phyloP scores from a whole-genome alignment of 2,329 filamentous ascomycete genomes.

The Pseudocercospora eumusae region DNA sequence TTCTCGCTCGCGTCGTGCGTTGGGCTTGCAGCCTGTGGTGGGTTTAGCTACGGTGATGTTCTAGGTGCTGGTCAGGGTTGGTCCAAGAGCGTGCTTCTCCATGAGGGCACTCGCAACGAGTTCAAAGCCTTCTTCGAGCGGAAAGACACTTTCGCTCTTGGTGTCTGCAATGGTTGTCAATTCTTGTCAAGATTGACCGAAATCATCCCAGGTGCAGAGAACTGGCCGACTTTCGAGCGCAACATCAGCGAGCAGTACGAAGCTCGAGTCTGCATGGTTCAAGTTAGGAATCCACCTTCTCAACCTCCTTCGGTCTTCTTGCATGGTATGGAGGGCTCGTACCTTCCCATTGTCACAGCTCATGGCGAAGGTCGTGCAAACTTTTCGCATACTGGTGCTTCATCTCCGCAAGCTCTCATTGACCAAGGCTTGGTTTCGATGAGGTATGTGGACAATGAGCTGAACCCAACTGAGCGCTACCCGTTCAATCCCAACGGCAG shows the following conservation, averaged over 20 bases:
- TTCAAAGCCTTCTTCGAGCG: slow-evolving; percentile 86
- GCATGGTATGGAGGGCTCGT: slow-evolving; percentile 79
- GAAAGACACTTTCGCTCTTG: slow-evolving; percentile 85
- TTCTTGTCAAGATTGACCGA: slow-evolving; percentile 82
- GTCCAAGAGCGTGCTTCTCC: slow-evolving; percentile 89
- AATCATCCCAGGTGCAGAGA: slow-evolving; percentile 77
- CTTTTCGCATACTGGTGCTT: slow-evolving; percentile 52
- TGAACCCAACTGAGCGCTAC: slow-evolving; percentile 74
- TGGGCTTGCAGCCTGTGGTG: slow-evolving; percentile 90
- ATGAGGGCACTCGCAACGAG: slow-evolving; percentile 71
- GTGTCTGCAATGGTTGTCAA: slow-evolving; percentile 97
- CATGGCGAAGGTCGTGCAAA: slow-evolving; percentile 86
- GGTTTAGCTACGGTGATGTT: slow-evolving; percentile 92
- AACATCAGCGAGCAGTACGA: slow-evolving; percentile 90
- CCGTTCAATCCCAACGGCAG: slow-evolving; percentile 89
- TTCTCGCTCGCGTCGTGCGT: slow-evolving; percentile 80
- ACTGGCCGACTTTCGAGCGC: slow-evolving; percentile 84
- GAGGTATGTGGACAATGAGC: slow-evolving; percentile 81
- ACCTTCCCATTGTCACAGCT: slow-evolving; percentile 81
- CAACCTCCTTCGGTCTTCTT: slow-evolving; percentile 75
- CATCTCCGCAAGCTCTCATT: slow-evolving; percentile 56
- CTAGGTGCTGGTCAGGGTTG: slow-evolving; percentile 95
- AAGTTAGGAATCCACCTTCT: slow-evolving; percentile 63
- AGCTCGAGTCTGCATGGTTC: slow-evolving; percentile 81
- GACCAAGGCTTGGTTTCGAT: slow-evolving; percentile 71